Conservation (phyloP, 352 stramenopile genomes). For the Pythium diclinum region DNA sequence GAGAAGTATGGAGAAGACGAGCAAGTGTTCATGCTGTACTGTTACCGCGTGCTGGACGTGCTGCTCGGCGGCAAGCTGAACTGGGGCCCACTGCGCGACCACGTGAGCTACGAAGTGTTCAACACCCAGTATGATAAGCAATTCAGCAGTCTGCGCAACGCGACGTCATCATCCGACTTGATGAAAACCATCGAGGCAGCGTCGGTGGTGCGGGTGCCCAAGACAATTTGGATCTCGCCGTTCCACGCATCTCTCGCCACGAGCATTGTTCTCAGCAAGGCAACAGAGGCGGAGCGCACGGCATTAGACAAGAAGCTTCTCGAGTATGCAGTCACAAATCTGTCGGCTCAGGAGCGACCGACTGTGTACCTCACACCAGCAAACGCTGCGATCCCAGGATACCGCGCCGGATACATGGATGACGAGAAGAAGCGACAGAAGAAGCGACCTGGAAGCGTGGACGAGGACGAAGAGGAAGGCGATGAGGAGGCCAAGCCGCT, state of each 20-base stretch:
- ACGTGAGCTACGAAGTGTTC: slow-evolving; percentile 60
- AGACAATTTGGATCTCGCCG: slow-evolving; percentile 79
- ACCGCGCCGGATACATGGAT: slow-evolving; percentile 11
- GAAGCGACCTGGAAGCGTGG: background rate
- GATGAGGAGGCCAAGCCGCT: slow-evolving; percentile 9
- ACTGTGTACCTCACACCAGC: slow-evolving; percentile 38
- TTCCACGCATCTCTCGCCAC: slow-evolving; percentile 74
- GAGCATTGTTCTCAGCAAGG: slow-evolving; percentile 67
- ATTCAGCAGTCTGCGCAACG: slow-evolving; percentile 9
- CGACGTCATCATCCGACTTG: slow-evolving; percentile 14
- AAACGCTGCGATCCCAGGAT: background rate
- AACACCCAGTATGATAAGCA: slow-evolving; percentile 41
- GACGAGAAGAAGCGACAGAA: slow-evolving; percentile 7
- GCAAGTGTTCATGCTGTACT: slow-evolving; percentile 89
- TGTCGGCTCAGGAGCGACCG: slow-evolving; percentile 56
- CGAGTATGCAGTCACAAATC: slow-evolving; percentile 61
- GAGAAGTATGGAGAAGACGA: slow-evolving; percentile 93
- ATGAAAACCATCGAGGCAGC: slow-evolving; percentile 13
- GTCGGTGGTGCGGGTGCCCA: slow-evolving; percentile 35
- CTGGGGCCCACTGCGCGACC: slow-evolving; percentile 60
- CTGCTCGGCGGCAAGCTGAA: slow-evolving; percentile 54
- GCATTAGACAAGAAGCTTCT: slow-evolving; percentile 64
- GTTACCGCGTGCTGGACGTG: slow-evolving; percentile 77
- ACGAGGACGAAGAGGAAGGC: slow-evolving; percentile 20
- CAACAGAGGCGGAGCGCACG: slow-evolving; percentile 52